phyloP scores from a whole-genome alignment of 225 moss, liverwort and hornwort genomes.

The Straminergon stramineum region DNA sequence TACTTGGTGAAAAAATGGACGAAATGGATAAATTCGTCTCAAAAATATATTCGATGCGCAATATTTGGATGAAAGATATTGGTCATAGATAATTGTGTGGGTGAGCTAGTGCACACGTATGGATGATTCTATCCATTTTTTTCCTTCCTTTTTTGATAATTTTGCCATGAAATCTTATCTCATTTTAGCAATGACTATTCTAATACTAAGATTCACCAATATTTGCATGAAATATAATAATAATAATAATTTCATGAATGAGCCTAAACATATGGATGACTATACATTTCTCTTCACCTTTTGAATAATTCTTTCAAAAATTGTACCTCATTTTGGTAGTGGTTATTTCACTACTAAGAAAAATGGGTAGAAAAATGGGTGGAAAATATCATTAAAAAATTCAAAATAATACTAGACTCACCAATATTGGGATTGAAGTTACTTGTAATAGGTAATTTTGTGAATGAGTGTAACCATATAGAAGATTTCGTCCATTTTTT shows the following conservation, averaged over 20 bases:
- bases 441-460: too few relatives aligned
- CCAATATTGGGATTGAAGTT: neutral
- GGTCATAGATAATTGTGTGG: neutral
- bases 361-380: neutral
- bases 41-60: too few relatives aligned
- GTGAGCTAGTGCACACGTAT: too few relatives aligned
- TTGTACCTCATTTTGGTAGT: fast-evolving
- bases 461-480: too few relatives aligned
- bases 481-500: neutral
- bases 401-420: neutral
- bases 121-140: neutral
- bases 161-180: neutral
- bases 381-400: too few relatives aligned
- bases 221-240: neutral
- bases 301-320: fast-evolving
- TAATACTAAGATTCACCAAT: neutral
- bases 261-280: too few relatives aligned
- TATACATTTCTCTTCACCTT: neutral
- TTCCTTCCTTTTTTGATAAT: neutral
- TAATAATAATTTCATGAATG: neutral
- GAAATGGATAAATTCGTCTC: too few relatives aligned
- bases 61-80: neutral
- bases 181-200: neutral
- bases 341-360: too few relatives aligned
- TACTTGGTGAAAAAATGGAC: neutral